Conservation (phyloP, 2,329 filamentous ascomycete genomes). For the Cylindrodendrum hubeiense region DNA sequence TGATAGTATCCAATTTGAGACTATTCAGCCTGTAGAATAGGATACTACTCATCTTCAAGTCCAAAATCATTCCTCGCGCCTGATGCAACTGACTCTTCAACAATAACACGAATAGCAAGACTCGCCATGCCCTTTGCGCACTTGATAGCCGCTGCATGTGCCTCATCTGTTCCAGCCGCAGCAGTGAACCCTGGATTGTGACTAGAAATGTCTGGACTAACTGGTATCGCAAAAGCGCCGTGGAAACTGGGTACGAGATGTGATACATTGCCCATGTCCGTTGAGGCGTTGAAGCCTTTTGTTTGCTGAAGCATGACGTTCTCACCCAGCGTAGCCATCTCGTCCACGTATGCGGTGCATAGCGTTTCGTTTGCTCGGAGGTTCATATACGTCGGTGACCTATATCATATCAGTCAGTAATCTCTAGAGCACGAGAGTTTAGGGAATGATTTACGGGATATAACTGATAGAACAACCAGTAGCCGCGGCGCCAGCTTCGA, state of each 20-base stretch:
- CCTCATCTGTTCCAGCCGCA: constrained; percentile 55
- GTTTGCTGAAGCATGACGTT: constrained; percentile 42
- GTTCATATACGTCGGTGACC: constrained; percentile 57
- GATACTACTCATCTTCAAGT: constrained; percentile 5
- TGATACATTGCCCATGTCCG: constrained; percentile 66
- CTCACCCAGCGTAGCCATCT: constrained; percentile 56
- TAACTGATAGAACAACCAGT: constrained; percentile 53
- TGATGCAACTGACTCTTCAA: constrained; percentile 34
- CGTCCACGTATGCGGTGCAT: constrained; percentile 56
- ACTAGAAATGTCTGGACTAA: constrained; percentile 49
- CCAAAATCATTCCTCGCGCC: constrained; percentile 36
- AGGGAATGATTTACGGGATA: constrained; percentile 45
- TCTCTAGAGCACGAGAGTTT: neutral
- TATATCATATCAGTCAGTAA: constrained; percentile 14
- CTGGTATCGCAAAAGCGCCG: constrained; percentile 59
- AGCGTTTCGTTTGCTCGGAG: constrained; percentile 59
- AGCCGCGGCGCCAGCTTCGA: constrained; percentile 51
- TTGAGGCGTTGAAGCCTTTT: constrained; percentile 51
- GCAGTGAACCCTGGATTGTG: constrained; percentile 59
- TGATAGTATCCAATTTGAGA: neutral
- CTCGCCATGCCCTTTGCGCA: constrained; percentile 60
- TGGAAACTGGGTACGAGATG: constrained; percentile 62
- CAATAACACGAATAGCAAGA: constrained; percentile 48
- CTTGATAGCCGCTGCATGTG: constrained; percentile 55
- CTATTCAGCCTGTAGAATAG: no score